Evolutionary conservation across 2,329 filamentous ascomycete species (phyloP), one percentile per base, ranked within the genome.

Genomic region (Penicillium psychrosexuale): DNA sequence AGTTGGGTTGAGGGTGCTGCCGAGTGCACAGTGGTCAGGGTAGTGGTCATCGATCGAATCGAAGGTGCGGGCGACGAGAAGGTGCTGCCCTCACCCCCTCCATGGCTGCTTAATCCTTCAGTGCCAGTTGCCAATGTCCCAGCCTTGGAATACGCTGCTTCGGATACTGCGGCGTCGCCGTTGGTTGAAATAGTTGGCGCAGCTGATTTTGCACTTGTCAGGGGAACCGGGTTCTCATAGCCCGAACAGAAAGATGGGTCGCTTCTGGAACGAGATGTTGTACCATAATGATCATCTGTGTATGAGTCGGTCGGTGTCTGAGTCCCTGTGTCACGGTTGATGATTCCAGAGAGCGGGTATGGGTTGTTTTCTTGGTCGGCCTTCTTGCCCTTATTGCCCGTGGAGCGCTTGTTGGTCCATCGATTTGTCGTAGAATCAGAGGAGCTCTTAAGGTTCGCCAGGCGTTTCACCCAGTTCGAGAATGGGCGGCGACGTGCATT

Each of bases 391-490:
- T 77, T 77, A 34, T 62, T 56, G 45, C 59, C 46, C 37, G 58
- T 45, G 52, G 67, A 50, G 58, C 69, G 71, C 58, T 74, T 76
- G 58, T 78, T 74, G 13, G 73, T 70, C 61, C 70, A 72, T 45
- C 68, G 67, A 40, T 69, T 56, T 62, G 69, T 59, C 59, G 66
- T 64, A 15, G 79, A 74, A 57, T 84, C 84, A 31, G 86, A 88
- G 5, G 86, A 86, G 53, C 78, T 81, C 74, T 96, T 97, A 75
- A 96, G 87, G 72, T 88, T 93, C 58, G 91, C 87, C 54, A 97
- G 84, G 69, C 92, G 92, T 80, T 92, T 96, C 80, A 99, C 91
- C 89, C 93, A 95, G 63, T 87, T 90, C 44, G 92, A 84, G 71
- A 97, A 97, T 24, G 92, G 93, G 61, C 90, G 86, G 65, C 91